Conservation (phyloP, 108 stramenopile genomes). For the Cyclotella choctawhatcheeana region DNA sequence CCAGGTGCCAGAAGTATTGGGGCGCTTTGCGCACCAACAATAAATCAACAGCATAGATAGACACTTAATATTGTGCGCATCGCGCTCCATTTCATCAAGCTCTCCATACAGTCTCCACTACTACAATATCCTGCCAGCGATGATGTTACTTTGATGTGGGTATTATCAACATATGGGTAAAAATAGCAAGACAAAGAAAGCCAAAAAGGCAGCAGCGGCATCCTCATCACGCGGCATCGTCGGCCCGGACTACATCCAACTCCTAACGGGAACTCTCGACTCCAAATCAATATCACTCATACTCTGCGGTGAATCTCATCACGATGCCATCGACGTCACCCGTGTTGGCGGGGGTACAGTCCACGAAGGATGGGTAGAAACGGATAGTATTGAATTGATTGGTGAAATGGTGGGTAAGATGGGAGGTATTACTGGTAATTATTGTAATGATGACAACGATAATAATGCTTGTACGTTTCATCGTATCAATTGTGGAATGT, state of each 20-base stretch:
- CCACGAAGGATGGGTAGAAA: conserved; percentile 23
- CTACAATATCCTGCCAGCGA: too few species aligned
- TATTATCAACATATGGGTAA: too few species aligned
- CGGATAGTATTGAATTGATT: neutral
- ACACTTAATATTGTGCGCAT: too few species aligned
- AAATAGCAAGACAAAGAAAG: neutral
- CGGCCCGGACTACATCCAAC: conserved; percentile 35
- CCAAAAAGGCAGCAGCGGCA: conserved; percentile 2
- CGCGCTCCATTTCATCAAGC: too few species aligned
- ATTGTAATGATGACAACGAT: neutral
- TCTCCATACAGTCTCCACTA: too few species aligned
- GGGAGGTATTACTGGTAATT: neutral
- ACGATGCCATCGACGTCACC: conserved; percentile 50
- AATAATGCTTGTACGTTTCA: too few species aligned
- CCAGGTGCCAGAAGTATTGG: too few species aligned
- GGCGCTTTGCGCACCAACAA: too few species aligned
- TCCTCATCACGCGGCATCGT: conserved; percentile 14
- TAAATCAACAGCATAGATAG: too few species aligned
- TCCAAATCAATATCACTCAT: conserved; percentile 33
- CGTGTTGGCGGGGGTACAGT: conserved; percentile 16
- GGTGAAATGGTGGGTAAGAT: conserved; percentile 25
- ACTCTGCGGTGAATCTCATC: conserved; percentile 49
- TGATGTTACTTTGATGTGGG: too few species aligned
- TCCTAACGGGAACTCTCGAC: conserved; percentile 18
- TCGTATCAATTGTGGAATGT: neutral